Evolutionary conservation across 2,329 filamentous ascomycete genomes (phyloP).

Genomic region (Pseudogymnoascus verrucosus): DNA sequence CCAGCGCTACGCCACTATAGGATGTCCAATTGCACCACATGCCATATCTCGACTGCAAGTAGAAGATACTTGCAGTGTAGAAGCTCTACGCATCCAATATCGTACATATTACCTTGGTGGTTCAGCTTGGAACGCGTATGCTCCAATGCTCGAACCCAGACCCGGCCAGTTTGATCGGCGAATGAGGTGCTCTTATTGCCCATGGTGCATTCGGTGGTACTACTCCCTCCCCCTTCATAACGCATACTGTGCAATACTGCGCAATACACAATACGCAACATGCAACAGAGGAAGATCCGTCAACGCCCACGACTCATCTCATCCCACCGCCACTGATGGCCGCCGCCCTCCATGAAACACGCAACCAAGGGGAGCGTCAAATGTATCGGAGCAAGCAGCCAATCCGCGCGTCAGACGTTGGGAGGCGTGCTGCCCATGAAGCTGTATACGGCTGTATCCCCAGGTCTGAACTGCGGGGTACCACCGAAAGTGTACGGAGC

Average conservation of each 20-base stretch:
- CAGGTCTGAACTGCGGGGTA: slow-evolving; percentile 3
- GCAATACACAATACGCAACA: too few relatives aligned
- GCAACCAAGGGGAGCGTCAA: background rate
- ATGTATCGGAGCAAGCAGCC: background rate
- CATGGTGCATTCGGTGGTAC: background rate
- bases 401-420: background rate
- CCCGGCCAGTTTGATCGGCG: background rate
- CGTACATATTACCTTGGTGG: background rate
- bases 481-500: background rate
- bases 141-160: background rate
- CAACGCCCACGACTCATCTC: background rate
- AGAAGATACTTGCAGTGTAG: background rate
- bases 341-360: background rate
- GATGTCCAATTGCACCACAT: background rate
- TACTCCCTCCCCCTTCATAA: background rate
- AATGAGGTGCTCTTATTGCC: background rate
- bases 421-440: background rate
- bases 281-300: background rate
- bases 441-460: background rate
- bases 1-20: background rate
- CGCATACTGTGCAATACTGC: background rate
- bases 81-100: background rate
- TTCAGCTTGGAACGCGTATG: background rate
- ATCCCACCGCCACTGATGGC: background rate
- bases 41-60: background rate